Base-by-base conservation (phyloP, 164 flowering plant genomes). In the Magnolia officinalis region DNA sequence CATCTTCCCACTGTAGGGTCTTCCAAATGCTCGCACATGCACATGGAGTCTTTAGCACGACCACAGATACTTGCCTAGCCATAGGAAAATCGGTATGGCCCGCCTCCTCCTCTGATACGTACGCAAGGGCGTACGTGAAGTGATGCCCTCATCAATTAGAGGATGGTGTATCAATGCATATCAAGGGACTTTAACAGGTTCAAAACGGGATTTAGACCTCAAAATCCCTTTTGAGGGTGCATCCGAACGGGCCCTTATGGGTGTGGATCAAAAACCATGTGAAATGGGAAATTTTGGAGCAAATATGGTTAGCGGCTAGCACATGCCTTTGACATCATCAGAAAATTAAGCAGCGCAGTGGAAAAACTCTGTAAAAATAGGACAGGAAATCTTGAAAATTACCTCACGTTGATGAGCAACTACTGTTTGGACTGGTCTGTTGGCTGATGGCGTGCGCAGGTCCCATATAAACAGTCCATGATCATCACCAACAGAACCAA, bases 401-500 rank as follows among this genome's bases (percentile, higher is more conserved):
- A 93, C 99, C 92, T 96, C 99, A 81, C 96, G 93, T 80, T 86
- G 91, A 88, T 94, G 99, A 79, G 98, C 99, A 81, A 90, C 82
- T n/a, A 94, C 96, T 74, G 93, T 87, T 49, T 96, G 98, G 67
- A 81, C 81, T 45, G 98, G 98, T 78, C 94, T 94, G 79, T 76
- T 87, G 14, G 79, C 81, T 59, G 91, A 79, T 72, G 94, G 87
- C 37, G 89, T 74, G 8, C 99, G 90, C 19, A 89, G 83, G 81
- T 96, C 99, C 99, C 99, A 96, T 78, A 94, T 83, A 74, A 89
- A 90, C 75, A 96, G 80, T 81, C 90, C 87, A 8, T 88, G 97
- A 84, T 96, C 99, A 90, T 96, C 98, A 69, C 99, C 99, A 82
- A 91, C 98, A 1, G 99, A 96, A 74, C 99, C 99, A 90, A 96